Evolutionary conservation across 192 early-diverging fungal genomes (phyloP).

Genomic region (Rhizoclosmatium sp.): DNA sequence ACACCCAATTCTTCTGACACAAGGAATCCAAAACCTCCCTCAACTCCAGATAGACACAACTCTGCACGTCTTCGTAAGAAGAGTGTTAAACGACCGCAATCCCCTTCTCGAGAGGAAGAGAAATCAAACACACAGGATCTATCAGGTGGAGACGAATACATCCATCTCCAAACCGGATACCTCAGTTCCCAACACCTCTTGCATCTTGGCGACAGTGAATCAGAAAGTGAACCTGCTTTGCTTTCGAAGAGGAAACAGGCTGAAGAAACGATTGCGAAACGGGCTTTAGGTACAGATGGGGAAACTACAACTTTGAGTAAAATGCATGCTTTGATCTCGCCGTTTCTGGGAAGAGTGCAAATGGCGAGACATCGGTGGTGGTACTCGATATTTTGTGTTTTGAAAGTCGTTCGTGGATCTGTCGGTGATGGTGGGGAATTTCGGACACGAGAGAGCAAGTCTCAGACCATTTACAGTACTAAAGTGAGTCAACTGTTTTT

Average conservation of each 20-base stretch:
- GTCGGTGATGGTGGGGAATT: not conserved
- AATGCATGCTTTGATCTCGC: not conserved
- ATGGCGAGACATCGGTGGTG: not conserved
- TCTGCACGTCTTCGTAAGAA: too few species aligned
- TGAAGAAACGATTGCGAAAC: not conserved
- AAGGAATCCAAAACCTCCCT: too few species aligned
- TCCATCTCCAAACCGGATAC: too few species aligned
- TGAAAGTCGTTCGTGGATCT: not conserved
- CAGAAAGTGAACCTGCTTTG: not conserved
- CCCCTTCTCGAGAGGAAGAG: too few species aligned
- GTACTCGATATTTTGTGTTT: slow-evolving; percentile 11
- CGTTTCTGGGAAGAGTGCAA: not conserved
- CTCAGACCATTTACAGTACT: not conserved
- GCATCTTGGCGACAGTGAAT: too few species aligned
- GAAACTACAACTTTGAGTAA: not conserved
- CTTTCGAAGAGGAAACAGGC: not conserved
- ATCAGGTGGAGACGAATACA: too few species aligned
- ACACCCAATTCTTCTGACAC: too few species aligned
- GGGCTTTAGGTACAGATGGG: not conserved
- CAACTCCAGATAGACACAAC: too few species aligned
- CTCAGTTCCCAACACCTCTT: too few species aligned
- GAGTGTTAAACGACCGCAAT: too few species aligned
- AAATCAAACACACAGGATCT: too few species aligned
- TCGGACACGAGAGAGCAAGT: not conserved
- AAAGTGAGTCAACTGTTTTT: not conserved